Conservation (phyloP, 2,329 filamentous ascomycete species). For the Colletotrichum sidae region DNA sequence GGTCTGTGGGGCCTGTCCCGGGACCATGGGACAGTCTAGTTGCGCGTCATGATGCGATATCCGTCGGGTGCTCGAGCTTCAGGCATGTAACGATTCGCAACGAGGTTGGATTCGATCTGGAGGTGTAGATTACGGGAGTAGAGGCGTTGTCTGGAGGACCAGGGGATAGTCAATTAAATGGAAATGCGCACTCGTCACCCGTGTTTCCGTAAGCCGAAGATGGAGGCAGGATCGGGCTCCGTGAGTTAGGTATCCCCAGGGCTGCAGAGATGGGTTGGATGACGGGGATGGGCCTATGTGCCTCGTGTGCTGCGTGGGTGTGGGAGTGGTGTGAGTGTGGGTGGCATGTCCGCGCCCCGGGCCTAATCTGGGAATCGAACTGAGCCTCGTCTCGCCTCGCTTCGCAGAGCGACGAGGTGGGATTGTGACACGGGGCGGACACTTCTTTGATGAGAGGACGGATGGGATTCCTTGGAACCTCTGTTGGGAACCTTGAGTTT, state of each 20-base stretch:
- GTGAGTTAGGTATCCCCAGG: no score
- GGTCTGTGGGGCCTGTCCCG: conserved; percentile 8
- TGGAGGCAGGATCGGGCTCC: neutral
- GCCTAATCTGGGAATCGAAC: neutral
- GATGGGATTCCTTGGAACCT: conserved; percentile 4
- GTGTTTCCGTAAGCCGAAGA: conserved; percentile 8
- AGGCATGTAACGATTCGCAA: neutral
- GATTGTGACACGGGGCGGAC: conserved; percentile 8
- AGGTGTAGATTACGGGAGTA: neutral
- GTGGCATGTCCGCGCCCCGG: neutral
- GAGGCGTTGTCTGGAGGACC: neutral
- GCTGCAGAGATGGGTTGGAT: neutral
- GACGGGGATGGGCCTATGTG: neutral
- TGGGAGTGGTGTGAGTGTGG: neutral
- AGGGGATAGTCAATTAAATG: conserved; percentile 14
- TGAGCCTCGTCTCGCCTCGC: neutral
- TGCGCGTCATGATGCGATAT: conserved; percentile 3
- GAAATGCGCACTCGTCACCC: neutral
- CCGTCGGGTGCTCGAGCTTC: neutral
- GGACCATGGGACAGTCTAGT: conserved; percentile 12
- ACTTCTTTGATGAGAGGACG: conserved; percentile 11
- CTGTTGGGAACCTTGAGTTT: neutral
- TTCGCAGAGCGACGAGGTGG: neutral
- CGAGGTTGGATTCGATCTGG: neutral
- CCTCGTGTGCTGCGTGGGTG: conserved; percentile 1